Base-by-base conservation (phyloP, 495 filamentous ascomycete genomes). In the Recurvomyces mirabilis region DNA sequence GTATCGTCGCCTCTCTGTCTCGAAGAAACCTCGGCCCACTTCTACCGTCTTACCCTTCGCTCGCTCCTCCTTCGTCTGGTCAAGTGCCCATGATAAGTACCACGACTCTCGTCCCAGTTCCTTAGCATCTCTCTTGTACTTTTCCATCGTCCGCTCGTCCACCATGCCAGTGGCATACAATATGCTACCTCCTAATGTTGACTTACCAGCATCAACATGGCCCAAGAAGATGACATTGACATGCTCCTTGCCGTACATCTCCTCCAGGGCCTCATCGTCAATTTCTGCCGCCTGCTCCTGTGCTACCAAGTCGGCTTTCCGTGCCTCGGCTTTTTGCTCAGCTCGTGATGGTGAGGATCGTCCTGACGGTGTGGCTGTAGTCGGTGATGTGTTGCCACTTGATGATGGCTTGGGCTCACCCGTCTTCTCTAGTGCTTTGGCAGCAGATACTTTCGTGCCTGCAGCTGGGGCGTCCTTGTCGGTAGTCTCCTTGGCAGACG, bases 241-340 rank as follows among this genome's bases (percentile, higher is more conserved):
- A 58, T 99, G 91, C 64, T 99, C 91, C 65, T 96, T 94, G 54
- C 91, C 91, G 63, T 96, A 96, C 31, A 99, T 86, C 65, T 96
- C 91, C 60, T 86, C 84, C 46, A 99, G 66, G 0, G 84, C 84
- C 32, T 83, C 82, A 19, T 94, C 86, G 51, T 96, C 91, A 2
- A 99, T 79, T 63, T 93, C 86, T 15, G 84, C 87, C 12, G 74
- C 70, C 56, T 96, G 91, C 55, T 87, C 83, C 62, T 87, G 84
- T 26, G 78, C 74, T 29, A 99, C 87, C 13, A 81, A 81, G 63
- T 94, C 82, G 12, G 73, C 84, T 43, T 84, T 80, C 43, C 87
- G 80, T 21, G 61, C 62, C 29, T 59, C 51, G 10, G 71, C 65
- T 14, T 60, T 70, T 53, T 74, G 73, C 30, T 67, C 68, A n/a